Evolutionary conservation across 192 early-diverging fungal species (phyloP), one percentile per base, ranked within the genome.

Genomic region (Gonapodya prolifera): DNA sequence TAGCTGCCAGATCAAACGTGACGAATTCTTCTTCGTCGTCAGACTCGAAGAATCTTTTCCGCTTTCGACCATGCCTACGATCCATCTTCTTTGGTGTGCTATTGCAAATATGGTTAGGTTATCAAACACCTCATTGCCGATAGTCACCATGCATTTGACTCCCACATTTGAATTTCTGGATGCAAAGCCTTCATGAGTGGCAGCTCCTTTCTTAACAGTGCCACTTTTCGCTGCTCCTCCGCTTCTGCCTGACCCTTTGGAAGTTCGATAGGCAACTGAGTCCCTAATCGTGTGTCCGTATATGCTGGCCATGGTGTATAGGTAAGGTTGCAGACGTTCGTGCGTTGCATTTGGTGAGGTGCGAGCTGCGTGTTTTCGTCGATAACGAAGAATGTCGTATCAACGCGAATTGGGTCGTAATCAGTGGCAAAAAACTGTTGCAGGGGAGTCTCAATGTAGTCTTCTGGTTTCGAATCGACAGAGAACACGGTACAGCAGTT

Each of bases 361-460:
- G 91, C 84, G 36, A 91, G 84, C 76, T 92, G 91, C 2, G 89
- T 89, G 34, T 89, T 82, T 74, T 91, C 89, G 79, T 94, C 93
- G 2, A 91, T 85, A 34, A 94, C 89, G 78, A 86, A 86, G 33
- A 85, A 85, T 77, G 91, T 85, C 18, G 85, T 85, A 75, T 91
- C 87, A 80, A 89, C 85, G 13, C 86, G 85, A n/a, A 92, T 87
- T 13, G 88, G 84, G 1, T 86, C 84, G 77, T 92, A 94, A 77
- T 96, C 94, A 28, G 83, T 88, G 78, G 86, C 84, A 85, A 93
- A 93, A 77, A 92, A 90, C 77, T 96, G 94, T 71, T 93, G 92
- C 16, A 80, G 81, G 23, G 80, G 77, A 0, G 82, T 82, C 16
- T 85, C 78, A 69, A 81, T 77, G 34, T 87, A 88, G 18, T 84